A percentile compares a stretch with the other conserved stretches of the same genome.
Conservation (phyloP, 2,329 filamentous ascomycete species). For the Purpureocillium lavendulum region DNA sequence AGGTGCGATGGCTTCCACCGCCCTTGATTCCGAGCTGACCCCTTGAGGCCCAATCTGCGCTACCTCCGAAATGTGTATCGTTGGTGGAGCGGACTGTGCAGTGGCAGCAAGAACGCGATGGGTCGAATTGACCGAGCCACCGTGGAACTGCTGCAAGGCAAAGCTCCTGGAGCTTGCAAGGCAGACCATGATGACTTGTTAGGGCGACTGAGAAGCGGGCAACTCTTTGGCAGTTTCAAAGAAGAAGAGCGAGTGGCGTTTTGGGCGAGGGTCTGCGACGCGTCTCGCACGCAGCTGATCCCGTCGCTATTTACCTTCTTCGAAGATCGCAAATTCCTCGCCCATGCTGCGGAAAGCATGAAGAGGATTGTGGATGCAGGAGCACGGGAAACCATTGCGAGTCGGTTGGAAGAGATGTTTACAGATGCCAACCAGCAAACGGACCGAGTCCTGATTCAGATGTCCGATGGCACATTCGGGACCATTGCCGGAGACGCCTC, state of each 20-base stretch:
- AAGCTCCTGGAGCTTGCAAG: no score
- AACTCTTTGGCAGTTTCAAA: background rate
- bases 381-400: background rate
- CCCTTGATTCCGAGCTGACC: background rate
- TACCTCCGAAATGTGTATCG: background rate
- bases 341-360: background rate
- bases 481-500: background rate
- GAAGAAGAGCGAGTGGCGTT: background rate
- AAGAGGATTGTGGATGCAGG: background rate
- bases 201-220: background rate
- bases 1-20: background rate
- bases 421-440: background rate
- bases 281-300: background rate
- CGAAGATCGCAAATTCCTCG: background rate
- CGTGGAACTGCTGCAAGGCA: no score
- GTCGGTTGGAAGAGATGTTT: slow-evolving; percentile 1
- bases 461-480: background rate
- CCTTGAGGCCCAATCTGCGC: background rate
- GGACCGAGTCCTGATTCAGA: background rate
- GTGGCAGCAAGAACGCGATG: background rate
- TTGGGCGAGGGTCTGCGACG: background rate
- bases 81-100: background rate
- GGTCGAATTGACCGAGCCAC: background rate
- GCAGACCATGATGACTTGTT: background rate
- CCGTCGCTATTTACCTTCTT: slow-evolving; percentile 1